Conservation (phyloP, 257 asterid species). For the Sherardia arvensis region DNA sequence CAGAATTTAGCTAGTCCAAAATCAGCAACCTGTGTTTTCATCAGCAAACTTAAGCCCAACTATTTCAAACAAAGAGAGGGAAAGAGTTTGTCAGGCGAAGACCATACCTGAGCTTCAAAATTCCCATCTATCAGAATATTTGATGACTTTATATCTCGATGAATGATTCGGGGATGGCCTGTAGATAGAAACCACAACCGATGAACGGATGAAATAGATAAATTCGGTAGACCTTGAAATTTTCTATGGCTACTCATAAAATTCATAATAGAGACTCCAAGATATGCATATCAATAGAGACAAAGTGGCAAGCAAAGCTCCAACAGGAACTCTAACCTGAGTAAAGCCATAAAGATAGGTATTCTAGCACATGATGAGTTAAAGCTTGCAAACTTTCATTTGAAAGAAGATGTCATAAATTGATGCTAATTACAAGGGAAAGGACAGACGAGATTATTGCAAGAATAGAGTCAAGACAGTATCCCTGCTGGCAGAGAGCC, state of each 20-base stretch:
- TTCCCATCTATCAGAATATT: constrained; percentile 74
- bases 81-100: background rate
- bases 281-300: background rate
- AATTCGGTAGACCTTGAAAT: background rate
- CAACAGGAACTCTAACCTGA: background rate
- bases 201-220: background rate
- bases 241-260: background rate
- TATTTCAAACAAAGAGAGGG: background rate
- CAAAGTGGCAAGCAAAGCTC: background rate
- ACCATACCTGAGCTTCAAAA: constrained; percentile 83
- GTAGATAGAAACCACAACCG: too few relatives aligned
- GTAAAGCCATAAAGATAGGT: constrained; percentile 1
- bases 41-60: background rate
- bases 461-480: background rate
- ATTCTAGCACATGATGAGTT: background rate
- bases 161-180: constrained; percentile 92
- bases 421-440: background rate
- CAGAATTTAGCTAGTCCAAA: constrained; percentile 92
- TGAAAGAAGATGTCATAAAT: constrained; percentile 1
- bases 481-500: too few relatives aligned
- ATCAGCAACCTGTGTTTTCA: constrained; percentile 72
- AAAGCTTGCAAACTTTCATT: background rate
- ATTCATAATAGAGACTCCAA: background rate
- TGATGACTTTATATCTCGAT: constrained; percentile 94
- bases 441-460: background rate